Conservation (phyloP, 179 eudicot species). For the Sideroxylon spinosum region DNA sequence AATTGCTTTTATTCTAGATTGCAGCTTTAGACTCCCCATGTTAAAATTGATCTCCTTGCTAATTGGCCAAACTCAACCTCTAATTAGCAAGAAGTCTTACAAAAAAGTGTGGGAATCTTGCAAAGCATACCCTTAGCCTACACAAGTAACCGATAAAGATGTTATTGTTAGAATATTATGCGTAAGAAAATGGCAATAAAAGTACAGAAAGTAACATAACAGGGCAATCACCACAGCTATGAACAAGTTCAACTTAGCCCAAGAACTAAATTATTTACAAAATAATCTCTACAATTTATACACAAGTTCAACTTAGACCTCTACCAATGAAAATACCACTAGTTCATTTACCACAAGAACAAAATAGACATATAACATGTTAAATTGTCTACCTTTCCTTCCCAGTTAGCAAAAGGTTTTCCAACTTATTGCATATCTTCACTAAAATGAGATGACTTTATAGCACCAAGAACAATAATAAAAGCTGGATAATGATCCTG, state of each 20-base stretch:
- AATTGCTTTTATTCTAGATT: slow-evolving; percentile 43
- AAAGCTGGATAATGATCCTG: neutral
- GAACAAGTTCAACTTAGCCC: neutral
- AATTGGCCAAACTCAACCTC: slow-evolving; percentile 12
- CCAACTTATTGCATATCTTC: neutral
- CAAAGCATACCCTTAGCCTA: slow-evolving; percentile 6
- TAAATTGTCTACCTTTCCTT: neutral
- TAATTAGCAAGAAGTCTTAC: neutral
- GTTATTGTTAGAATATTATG: neutral
- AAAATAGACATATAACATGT: too few species aligned
- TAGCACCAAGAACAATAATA: neutral
- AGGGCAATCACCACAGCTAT: neutral
- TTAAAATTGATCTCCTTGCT: slow-evolving; percentile 6
- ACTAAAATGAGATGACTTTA: too few species aligned
- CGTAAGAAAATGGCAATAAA: neutral
- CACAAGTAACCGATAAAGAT: neutral
- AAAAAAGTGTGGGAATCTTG: neutral
- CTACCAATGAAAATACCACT: too few species aligned
- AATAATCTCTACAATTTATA: neutral
- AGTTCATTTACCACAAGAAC: too few species aligned
- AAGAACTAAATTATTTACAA: neutral
- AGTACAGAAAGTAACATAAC: neutral
- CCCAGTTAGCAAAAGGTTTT: neutral
- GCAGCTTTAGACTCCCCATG: slow-evolving; percentile 60
- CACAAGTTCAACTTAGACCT: neutral